A percentile compares a stretch with the other conserved stretches of the same genome.
Evolutionary conservation across 1,139 yeast genomes (phyloP).

Genomic region (Scheffersomyces segobiensis): DNA sequence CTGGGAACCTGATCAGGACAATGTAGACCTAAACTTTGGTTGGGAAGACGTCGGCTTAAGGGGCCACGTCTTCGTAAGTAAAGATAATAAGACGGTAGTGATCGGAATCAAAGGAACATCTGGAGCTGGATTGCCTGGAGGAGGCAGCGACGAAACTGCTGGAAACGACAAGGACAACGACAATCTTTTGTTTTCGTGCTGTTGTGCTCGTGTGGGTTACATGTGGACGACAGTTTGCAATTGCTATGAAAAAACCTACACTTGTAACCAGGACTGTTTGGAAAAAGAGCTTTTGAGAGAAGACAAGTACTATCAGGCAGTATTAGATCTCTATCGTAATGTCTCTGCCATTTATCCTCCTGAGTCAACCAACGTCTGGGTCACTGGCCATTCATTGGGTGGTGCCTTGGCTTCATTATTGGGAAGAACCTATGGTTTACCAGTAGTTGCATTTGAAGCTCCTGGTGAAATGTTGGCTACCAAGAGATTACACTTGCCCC

Average conservation of each 20-base stretch:
- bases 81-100: constrained; percentile 65
- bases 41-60: constrained; percentile 86
- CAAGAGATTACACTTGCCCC: constrained; percentile 81
- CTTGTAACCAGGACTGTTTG: constrained; percentile 86
- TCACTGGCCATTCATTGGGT: constrained; percentile 94
- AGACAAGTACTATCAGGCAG: constrained; percentile 83
- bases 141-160: constrained; percentile 77
- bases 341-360: constrained; percentile 69
- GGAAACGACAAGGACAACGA: constrained; percentile 83
- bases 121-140: constrained; percentile 77
- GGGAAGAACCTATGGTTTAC: constrained; percentile 88
- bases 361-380: constrained; percentile 69
- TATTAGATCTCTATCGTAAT: constrained; percentile 72
- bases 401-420: constrained; percentile 82
- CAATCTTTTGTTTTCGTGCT: constrained; percentile 86
- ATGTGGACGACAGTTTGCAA: constrained; percentile 96
- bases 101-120: constrained; percentile 91
- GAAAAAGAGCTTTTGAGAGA: constrained; percentile 72
- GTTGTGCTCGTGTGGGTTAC: constrained; percentile 92
- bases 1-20: constrained; percentile 47
- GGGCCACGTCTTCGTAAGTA: constrained; percentile 84
- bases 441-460: constrained; percentile 88
- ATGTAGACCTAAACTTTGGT: constrained; percentile 58
- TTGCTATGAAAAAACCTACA: constrained; percentile 81
- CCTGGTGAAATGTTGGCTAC: constrained; percentile 92